Evolutionary conservation across 2,329 filamentous ascomycete species (phyloP), one percentile per base, ranked within the genome.

Genomic region (Botrytis galanthina): DNA sequence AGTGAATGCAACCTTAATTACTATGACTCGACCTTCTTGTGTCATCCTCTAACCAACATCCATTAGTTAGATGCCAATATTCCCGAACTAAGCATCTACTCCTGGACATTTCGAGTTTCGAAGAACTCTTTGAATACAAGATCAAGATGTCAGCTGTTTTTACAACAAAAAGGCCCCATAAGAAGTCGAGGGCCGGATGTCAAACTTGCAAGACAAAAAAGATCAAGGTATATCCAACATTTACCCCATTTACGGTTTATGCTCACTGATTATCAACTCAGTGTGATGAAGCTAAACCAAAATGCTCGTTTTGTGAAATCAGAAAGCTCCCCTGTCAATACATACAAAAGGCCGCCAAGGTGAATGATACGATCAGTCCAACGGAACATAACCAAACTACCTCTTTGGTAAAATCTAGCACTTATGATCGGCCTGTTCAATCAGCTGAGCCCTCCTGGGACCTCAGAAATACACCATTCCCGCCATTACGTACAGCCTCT

Each of bases 241-340:
- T 32, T 35, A 35, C 22, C 18, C 37, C 26, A 29, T 69, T 48
- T 44, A 18, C 42, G 26, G 37, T 66, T 37, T n/a, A 29, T 22
- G 3, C 14, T 62, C 64, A 22, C 72, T 66, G 42, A 68, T 37
- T 37, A 35, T 62, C 74, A 48, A 77, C 73, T 29, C 51, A 79
- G 79, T 80, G 79, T 72, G 77, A 80, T 74, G 79, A 80, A 72
- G 67, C 66, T 9, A 77, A 76, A 48, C 79, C 79, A n/a, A 78
- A 72, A 70, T 80, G 79, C 64, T 59, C 67, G 26, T 80, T 76
- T 70, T 80, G 79, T 73, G 72, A 74, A 9, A 77, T 76, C 67
- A 77, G 79, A 73, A 73, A 76, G 60, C 73, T 80, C 20, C 64
- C 57, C n/a, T 80, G 79, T 72, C 64, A 74, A 18, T 80, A 79